Conservation (phyloP, 2,329 filamentous ascomycete species). For the Claviceps spartinae region DNA sequence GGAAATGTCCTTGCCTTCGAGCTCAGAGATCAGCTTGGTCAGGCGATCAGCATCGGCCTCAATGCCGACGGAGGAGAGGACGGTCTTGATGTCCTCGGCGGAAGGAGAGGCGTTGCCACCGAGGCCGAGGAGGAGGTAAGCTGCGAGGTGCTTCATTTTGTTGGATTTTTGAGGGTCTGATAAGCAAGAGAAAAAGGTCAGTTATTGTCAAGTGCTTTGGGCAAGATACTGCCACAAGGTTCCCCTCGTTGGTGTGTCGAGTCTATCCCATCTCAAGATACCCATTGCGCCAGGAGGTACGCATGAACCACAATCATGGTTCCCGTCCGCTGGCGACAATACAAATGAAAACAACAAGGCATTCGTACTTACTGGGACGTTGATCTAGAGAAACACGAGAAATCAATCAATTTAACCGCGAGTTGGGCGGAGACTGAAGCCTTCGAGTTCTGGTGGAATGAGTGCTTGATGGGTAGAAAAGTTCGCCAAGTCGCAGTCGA, state of each 20-base stretch:
- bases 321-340: background rate
- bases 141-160: conserved; percentile 99
- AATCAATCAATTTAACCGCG: conserved; percentile 99
- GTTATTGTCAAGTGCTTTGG: background rate
- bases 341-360: background rate
- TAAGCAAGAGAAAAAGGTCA: background rate
- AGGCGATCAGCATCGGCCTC: conserved; percentile 86
- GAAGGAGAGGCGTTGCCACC: conserved; percentile 85
- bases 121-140: conserved; percentile 93
- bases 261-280: no score
- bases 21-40: conserved; percentile 75
- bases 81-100: conserved; percentile 70
- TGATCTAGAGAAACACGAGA: conserved; percentile 57
- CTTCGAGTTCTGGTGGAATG: conserved; percentile 63
- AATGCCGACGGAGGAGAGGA: conserved; percentile 88
- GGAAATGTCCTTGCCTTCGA: conserved; percentile 83
- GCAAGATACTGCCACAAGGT: no score
- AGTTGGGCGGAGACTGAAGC: conserved; percentile 95
- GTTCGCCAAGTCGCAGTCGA: conserved; percentile 13
- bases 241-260: no score
- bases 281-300: no score
- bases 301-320: no score
- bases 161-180: conserved; percentile 12
- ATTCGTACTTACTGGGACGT: conserved; percentile 21
- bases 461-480: conserved; percentile 18